phyloP scores from a whole-genome alignment of 495 filamentous ascomycete species.

The Pyronema omphalodes region DNA sequence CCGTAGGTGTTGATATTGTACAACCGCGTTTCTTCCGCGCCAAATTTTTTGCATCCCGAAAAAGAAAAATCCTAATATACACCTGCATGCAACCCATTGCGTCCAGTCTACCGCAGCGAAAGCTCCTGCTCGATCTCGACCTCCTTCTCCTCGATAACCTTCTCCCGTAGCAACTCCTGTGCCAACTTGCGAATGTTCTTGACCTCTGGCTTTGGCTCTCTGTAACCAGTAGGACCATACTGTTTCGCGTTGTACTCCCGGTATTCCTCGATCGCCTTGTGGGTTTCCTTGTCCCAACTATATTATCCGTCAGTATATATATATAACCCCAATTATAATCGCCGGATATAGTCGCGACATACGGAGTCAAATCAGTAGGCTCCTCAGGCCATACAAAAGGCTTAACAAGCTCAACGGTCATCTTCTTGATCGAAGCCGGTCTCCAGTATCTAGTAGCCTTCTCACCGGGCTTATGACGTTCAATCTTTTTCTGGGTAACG shows the following conservation, averaged over 20 bases:
- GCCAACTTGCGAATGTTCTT: slow-evolving; percentile 35
- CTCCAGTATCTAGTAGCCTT: slow-evolving; percentile 33
- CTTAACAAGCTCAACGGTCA: slow-evolving; percentile 69
- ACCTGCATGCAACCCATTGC: neutral
- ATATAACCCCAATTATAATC: neutral
- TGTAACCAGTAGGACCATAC: slow-evolving; percentile 18
- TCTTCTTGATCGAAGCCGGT: slow-evolving; percentile 58
- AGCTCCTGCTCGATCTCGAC: neutral
- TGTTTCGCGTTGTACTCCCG: slow-evolving; percentile 18
- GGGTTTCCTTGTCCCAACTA: slow-evolving; percentile 36
- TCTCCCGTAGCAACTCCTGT: slow-evolving; percentile 32
- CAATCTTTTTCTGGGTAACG: slow-evolving; percentile 48
- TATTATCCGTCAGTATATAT: neutral
- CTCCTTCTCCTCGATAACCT: slow-evolving; percentile 26
- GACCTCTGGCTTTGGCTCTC: slow-evolving; percentile 25
- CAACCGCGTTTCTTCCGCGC: too few relatives aligned
- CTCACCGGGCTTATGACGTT: slow-evolving; percentile 29
- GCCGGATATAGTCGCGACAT: slow-evolving; percentile 23
- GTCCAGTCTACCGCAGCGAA: neutral
- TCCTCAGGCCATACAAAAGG: slow-evolving; percentile 69
- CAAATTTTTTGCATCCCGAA: neutral
- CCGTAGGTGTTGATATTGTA: too few relatives aligned
- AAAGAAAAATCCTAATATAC: neutral
- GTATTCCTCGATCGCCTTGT: slow-evolving; percentile 27
- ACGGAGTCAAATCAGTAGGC: slow-evolving; percentile 38